Evolutionary conservation across 495 filamentous ascomycete species (phyloP), one percentile per base, ranked within the genome.

Genomic region (Rostrohypoxylon terebratum): DNA sequence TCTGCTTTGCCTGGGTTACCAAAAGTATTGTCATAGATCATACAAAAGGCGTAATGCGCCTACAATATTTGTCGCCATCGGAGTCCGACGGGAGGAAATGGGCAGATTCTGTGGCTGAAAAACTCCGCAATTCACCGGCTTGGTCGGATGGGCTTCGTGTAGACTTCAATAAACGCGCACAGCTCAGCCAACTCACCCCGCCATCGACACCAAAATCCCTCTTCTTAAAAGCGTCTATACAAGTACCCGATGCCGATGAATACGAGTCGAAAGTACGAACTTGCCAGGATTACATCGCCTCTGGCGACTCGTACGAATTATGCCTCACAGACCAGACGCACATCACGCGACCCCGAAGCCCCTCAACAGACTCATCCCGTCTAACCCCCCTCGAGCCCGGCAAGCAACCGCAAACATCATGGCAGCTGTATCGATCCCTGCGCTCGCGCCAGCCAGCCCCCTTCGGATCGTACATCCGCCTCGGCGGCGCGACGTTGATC

Each of bases 291-390:
- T 85, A 87, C 69, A 91, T 99, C 61, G 83, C 88, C 5, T 84
- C 88, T 0, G 96, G 96, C 2, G 88, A 97, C 54, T 96, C 94
- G 2, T 99, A 99, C 80, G 96, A 99, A 77, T 87, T 99, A 18
- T 98, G 95, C 74, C 86, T 98, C 0, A 97, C 94, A 0, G 88
- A 88, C 23, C 89, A 93, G 73, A 93, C 92, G 4, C 83, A 79
- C 23, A 85, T 96, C 63, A 84, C 81, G n/a, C 71, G 81, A 5
- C 80, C 81, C 6, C 38, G 45, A 69, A 31, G 77, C 74, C 25
- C 75, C 60, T 21, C 59, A 53, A 66, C 67, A 63, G 48, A 18
- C 33, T 50, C 21, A 2, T 40, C 40, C 2, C 51, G 13, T 18
- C 63, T 75, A 42, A 60, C 53, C 7, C 66, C 72, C 18, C 23